These are phyloP conservation scores for Solanum chiquidenum DNA, from an alignment of 257 asterid genomes.

Conservation along the genomic window DNA sequence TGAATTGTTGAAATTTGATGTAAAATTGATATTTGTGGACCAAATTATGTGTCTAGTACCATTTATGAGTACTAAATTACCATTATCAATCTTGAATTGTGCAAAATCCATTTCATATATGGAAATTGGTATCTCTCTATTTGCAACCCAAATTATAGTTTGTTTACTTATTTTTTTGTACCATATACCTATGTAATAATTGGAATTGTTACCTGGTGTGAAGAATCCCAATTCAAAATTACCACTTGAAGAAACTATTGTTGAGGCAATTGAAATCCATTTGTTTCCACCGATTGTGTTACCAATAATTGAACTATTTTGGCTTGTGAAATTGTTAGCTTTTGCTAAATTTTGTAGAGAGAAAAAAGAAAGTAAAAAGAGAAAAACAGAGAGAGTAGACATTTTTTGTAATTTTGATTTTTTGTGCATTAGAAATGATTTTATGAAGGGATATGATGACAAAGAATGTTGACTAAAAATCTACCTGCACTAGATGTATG, in stretches of 20 bases:
- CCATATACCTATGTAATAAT: conserved; percentile 1
- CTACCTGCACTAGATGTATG: neutral
- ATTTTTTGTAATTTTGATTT: neutral
- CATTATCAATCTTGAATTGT: neutral
- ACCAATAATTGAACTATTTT: neutral
- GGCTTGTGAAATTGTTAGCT: neutral
- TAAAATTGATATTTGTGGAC: neutral
- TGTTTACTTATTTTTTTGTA: neutral
- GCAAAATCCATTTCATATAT: neutral
- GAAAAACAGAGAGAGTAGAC: neutral
- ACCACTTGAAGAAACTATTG: neutral
- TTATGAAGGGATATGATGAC: neutral
- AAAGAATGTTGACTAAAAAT: neutral
- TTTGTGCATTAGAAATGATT: neutral
- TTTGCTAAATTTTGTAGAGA: neutral
- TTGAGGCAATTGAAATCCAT: neutral
- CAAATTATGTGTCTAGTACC: neutral
- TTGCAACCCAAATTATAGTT: conserved; percentile 1
- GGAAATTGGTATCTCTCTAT: neutral
- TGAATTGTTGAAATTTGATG: neutral
- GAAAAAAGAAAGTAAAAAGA: neutral
- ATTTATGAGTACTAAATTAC: neutral
- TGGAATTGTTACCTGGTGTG: neutral
- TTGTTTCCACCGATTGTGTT: neutral
- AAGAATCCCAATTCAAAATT: conserved; percentile 4